Evolutionary conservation across 768 basidiomycete genomes (phyloP).

Genomic region (Tylopilus vinaceipallidus): DNA sequence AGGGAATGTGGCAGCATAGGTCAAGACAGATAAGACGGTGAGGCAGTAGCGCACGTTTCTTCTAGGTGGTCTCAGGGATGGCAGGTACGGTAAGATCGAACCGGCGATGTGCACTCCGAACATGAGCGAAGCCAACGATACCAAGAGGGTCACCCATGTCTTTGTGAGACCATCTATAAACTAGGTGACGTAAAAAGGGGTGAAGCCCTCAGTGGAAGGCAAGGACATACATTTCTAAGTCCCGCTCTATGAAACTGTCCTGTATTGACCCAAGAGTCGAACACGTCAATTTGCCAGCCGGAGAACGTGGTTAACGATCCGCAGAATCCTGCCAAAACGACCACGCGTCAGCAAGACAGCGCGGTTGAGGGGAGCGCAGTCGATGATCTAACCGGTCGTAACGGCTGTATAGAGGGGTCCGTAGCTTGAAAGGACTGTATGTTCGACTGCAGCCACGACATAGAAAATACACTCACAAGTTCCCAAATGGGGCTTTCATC

Average conservation of each 20-base stretch:
- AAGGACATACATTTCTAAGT: conserved; percentile 63
- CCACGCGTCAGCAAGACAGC: background rate
- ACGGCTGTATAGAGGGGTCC: conserved; percentile 84
- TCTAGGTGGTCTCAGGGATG: conserved; percentile 40
- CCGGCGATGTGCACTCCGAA: conserved; percentile 69
- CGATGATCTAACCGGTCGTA: conserved; percentile 68
- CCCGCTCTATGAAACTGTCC: conserved; percentile 54
- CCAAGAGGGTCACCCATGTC: conserved; percentile 71
- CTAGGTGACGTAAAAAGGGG: conserved; percentile 40
- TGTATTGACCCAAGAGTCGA: conserved; percentile 79
- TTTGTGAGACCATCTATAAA: conserved; percentile 85
- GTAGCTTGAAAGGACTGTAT: conserved; percentile 51
- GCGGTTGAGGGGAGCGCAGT: background rate
- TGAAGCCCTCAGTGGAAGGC: background rate
- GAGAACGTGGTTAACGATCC: conserved; percentile 97
- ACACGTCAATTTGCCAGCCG: conserved; percentile 89
- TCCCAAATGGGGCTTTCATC: conserved; percentile 68
- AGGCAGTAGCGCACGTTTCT: conserved; percentile 48
- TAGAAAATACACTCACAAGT: conserved; percentile 55
- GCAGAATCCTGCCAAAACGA: conserved; percentile 69
- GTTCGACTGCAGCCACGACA: conserved; percentile 6
- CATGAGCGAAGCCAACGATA: conserved; percentile 72
- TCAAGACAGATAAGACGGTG: conserved; percentile 54
- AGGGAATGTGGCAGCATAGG: conserved; percentile 74
- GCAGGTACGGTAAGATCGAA: conserved; percentile 40